phyloP scores from a whole-genome alignment of 1,139 yeast species.

The Kluyveromyces sp. region DNA sequence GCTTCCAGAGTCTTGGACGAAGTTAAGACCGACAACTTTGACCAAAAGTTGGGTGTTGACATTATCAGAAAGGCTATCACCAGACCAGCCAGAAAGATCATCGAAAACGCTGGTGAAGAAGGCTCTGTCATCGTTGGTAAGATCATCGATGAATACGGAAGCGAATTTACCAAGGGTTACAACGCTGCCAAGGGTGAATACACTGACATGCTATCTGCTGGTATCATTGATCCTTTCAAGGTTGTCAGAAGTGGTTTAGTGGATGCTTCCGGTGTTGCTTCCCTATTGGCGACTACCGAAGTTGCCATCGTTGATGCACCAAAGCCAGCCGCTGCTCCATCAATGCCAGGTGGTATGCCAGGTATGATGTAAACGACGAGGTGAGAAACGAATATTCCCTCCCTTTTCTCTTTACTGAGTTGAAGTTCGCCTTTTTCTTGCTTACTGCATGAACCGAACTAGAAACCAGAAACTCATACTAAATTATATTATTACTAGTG shows the following conservation, averaged over 20 bases:
- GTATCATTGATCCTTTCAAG: constrained; percentile 98
- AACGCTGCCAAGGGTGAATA: constrained; percentile 91
- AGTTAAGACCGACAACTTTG: constrained; percentile 84
- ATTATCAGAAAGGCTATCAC: constrained; percentile 93
- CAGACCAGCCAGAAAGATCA: constrained; percentile 94
- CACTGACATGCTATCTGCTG: constrained; percentile 94
- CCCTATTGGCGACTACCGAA: constrained; percentile 95
- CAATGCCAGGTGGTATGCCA: constrained; percentile 53
- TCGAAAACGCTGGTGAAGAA: constrained; percentile 98
- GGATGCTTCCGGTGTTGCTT: constrained; percentile 97
- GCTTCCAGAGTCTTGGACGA: constrained; percentile 78
- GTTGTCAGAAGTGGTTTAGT: constrained; percentile 96
- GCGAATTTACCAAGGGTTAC: constrained; percentile 85
- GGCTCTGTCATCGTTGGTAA: constrained; percentile 97
- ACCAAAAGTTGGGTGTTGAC: constrained; percentile 96
- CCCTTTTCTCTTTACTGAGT: too few species aligned
- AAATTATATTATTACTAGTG: too few species aligned
- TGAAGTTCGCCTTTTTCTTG: too few species aligned
- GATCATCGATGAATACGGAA: constrained; percentile 73
- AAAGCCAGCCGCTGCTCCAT: constrained; percentile 71
- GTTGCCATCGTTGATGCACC: constrained; percentile 98
- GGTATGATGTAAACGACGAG: constrained; percentile 37
- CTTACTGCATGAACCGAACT: too few species aligned
- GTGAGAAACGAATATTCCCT: background rate
- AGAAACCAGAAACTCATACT: background rate